Percentiles rank a stretch among this genome's conserved stretches.
Conservation (phyloP, 2,329 filamentous ascomycete genomes). For the Pyrenochaeta sp. region DNA sequence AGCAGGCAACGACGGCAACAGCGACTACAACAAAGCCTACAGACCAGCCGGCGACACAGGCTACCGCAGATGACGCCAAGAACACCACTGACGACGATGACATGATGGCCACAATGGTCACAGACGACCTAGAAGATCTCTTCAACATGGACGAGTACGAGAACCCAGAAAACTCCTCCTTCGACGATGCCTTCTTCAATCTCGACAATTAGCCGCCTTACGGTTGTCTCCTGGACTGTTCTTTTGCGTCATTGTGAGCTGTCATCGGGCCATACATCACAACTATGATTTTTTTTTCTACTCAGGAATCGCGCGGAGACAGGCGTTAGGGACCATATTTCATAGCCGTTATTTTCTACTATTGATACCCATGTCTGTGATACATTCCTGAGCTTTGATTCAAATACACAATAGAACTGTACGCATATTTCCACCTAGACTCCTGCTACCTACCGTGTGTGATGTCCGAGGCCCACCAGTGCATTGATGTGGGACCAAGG, state of each 20-base stretch:
- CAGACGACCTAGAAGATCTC: conserved; percentile 46
- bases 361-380: background rate
- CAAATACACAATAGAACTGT: background rate
- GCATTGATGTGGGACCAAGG: too few species aligned
- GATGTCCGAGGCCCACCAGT: too few species aligned
- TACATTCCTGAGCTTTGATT: background rate
- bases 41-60: conserved; percentile 14
- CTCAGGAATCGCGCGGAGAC: too few species aligned
- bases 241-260: too few species aligned
- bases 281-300: background rate
- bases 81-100: conserved; percentile 22
- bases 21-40: conserved; percentile 14
- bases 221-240: too few species aligned
- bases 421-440: too few species aligned
- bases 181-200: conserved; percentile 52
- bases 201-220: conserved; percentile 30
- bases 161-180: conserved; percentile 45
- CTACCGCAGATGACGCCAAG: conserved; percentile 9
- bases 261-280: too few species aligned
- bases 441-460: too few species aligned
- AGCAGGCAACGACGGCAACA: conserved; percentile 2
- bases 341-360: background rate
- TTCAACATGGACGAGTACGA: conserved; percentile 47
- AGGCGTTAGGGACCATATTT: too few species aligned
- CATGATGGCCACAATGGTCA: conserved; percentile 39